Percentiles rank a stretch among this genome's conserved stretches.
Conservation (phyloP, 352 stramenopile genomes). For the Phytophthora boehmeriae region DNA sequence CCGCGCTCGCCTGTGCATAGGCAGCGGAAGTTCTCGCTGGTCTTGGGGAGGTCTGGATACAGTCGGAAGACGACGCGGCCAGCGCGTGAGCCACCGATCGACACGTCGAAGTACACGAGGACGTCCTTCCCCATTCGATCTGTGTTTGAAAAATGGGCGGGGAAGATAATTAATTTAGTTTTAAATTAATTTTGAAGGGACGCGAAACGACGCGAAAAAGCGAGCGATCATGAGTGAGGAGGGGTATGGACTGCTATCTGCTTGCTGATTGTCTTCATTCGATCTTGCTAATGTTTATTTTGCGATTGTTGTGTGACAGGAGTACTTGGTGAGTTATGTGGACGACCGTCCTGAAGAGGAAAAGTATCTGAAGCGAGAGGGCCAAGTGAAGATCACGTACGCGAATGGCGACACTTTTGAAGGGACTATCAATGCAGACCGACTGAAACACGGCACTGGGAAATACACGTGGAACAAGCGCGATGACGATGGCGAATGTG, state of each 20-base stretch:
- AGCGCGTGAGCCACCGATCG: slow-evolving; percentile 81
- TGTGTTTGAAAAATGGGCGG: no score
- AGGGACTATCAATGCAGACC: slow-evolving; percentile 78
- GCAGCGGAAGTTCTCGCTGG: slow-evolving; percentile 71
- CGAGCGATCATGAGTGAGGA: slow-evolving; percentile 51
- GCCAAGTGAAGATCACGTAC: slow-evolving; percentile 90
- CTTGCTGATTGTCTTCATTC: neutral
- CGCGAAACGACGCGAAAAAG: slow-evolving; percentile 26
- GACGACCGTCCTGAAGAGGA: slow-evolving; percentile 86
- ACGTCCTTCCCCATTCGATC: slow-evolving; percentile 23
- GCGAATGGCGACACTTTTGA: slow-evolving; percentile 92
- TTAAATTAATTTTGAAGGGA: neutral
- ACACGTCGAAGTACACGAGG: slow-evolving; percentile 75
- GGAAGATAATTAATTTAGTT: no score
- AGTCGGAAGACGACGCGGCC: slow-evolving; percentile 74
- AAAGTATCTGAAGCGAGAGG: slow-evolving; percentile 86
- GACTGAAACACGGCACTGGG: slow-evolving; percentile 84
- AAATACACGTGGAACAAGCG: slow-evolving; percentile 90
- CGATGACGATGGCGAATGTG: slow-evolving; percentile 68
- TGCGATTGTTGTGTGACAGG: slow-evolving; percentile 33
- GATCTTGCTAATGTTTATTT: neutral
- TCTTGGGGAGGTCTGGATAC: slow-evolving; percentile 59
- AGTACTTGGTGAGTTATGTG: slow-evolving; percentile 86
- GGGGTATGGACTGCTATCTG: slow-evolving; percentile 27
- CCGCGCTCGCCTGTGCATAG: slow-evolving; percentile 74